Conservation (phyloP, 2,329 filamentous ascomycete genomes). For the Sporothrix humicola region DNA sequence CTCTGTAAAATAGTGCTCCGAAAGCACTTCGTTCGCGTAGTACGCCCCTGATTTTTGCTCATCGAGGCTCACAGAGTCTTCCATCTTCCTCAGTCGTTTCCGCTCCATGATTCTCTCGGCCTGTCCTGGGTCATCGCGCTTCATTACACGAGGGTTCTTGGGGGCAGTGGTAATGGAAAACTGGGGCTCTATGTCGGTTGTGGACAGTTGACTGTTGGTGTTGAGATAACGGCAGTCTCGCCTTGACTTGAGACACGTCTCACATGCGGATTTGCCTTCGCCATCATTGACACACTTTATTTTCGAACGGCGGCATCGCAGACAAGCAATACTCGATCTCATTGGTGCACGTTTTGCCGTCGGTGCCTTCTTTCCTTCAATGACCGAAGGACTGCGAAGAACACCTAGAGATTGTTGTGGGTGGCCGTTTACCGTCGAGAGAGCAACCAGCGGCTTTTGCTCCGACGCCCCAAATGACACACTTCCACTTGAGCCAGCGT, state of each 20-base stretch:
- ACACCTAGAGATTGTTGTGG: not conserved
- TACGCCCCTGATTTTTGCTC: conserved; percentile 45
- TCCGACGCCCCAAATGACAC: not conserved
- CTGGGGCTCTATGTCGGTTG: conserved; percentile 18
- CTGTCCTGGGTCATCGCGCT: conserved; percentile 50
- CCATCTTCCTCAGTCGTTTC: conserved; percentile 55
- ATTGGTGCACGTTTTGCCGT: conserved; percentile 57
- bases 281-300: conserved; percentile 86
- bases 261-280: conserved; percentile 68
- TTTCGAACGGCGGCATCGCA: conserved; percentile 77
- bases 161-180: conserved; percentile 37
- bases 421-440: not conserved
- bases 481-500: not conserved
- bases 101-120: conserved; percentile 53
- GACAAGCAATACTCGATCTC: conserved; percentile 80
- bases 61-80: conserved; percentile 51
- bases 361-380: conserved; percentile 50
- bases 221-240: conserved; percentile 76
- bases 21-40: conserved; percentile 64
- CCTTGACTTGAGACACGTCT: conserved; percentile 73
- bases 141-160: conserved; percentile 40
- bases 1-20: conserved; percentile 65
- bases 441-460: not conserved
- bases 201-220: conserved; percentile 42
- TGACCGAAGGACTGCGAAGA: conserved; percentile 30